Conservation (phyloP, 768 basidiomycete genomes). For the Leucocoprinus sp. region DNA sequence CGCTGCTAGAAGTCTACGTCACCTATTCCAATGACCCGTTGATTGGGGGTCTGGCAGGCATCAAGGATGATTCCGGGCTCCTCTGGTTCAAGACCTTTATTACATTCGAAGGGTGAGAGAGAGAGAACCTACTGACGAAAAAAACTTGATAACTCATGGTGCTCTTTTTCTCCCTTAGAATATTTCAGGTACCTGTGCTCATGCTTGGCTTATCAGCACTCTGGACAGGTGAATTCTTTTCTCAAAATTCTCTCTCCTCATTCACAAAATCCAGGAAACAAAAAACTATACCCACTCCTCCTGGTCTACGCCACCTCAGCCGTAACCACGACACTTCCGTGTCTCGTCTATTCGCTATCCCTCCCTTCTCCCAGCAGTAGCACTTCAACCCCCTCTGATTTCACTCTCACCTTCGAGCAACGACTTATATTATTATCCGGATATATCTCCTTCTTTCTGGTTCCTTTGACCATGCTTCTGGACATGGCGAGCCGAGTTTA, state of each 20-base stretch:
- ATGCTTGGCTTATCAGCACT: conserved; percentile 56
- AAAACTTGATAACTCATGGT: not conserved
- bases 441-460: conserved; percentile 69
- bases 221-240: conserved; percentile 49
- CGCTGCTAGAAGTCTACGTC: conserved; percentile 43
- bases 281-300: conserved; percentile 51
- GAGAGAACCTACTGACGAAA: not conserved
- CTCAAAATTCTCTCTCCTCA: not conserved
- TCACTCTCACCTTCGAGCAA: conserved; percentile 43
- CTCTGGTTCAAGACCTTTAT: conserved; percentile 64
- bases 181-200: conserved; percentile 75
- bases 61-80: conserved; percentile 26
- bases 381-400: conserved; percentile 18
- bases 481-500: conserved; percentile 21
- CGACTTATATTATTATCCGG: conserved; percentile 49
- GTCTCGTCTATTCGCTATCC: conserved; percentile 51
- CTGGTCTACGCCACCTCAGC: conserved; percentile 73
- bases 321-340: conserved; percentile 69
- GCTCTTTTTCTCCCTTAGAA: conserved; percentile 21
- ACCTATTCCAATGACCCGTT: conserved; percentile 60
- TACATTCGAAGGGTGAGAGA: conserved; percentile 50
- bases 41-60: conserved; percentile 42
- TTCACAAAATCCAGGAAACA: conserved; percentile 29
- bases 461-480: conserved; percentile 55
- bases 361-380: conserved; percentile 28